phyloP scores from a whole-genome alignment of 352 stramenopile genomes.

The Phytophthora sojae region DNA sequence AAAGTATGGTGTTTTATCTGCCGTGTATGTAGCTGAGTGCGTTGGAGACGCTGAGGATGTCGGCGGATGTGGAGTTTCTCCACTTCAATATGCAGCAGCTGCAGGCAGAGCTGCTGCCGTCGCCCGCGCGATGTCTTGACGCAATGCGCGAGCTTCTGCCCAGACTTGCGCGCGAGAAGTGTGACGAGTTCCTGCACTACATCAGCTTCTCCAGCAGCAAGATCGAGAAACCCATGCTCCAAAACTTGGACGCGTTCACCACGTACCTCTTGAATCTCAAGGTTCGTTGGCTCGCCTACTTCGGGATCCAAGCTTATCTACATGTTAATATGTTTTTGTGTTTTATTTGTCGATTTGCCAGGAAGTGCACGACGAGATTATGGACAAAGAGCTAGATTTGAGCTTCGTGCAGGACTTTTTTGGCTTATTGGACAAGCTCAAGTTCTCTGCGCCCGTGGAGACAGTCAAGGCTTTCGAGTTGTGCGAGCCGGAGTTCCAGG shows the following conservation, averaged over 20 bases:
- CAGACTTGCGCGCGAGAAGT: constrained; percentile 51
- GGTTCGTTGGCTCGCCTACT: constrained; percentile 21
- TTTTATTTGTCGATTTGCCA: constrained; percentile 9
- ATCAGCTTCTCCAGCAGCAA: constrained; percentile 43
- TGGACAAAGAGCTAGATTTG: constrained; percentile 61
- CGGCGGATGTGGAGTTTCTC: constrained; percentile 50
- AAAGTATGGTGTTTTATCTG: neutral
- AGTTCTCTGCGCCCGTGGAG: constrained; percentile 40
- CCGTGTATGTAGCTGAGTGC: constrained; percentile 22
- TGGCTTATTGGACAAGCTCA: constrained; percentile 37
- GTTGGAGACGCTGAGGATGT: constrained; percentile 27
- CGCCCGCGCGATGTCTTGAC: constrained; percentile 48
- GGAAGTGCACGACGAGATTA: constrained; percentile 55
- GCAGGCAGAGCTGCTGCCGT: constrained; percentile 48
- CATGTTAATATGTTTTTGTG: neutral
- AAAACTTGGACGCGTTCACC: constrained; percentile 50
- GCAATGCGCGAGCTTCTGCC: constrained; percentile 51
- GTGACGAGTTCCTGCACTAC: constrained; percentile 54
- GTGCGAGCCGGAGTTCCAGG: constrained; percentile 56
- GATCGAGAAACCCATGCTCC: constrained; percentile 54
- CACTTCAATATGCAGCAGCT: constrained; percentile 52
- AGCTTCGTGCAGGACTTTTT: constrained; percentile 59
- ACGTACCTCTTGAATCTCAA: constrained; percentile 63
- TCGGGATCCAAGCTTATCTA: neutral
- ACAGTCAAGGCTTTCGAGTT: constrained; percentile 43